Evolutionary conservation across 2,329 filamentous ascomycete species (phyloP), one percentile per base, ranked within the genome.

Genomic region (Beauveria asiatica): DNA sequence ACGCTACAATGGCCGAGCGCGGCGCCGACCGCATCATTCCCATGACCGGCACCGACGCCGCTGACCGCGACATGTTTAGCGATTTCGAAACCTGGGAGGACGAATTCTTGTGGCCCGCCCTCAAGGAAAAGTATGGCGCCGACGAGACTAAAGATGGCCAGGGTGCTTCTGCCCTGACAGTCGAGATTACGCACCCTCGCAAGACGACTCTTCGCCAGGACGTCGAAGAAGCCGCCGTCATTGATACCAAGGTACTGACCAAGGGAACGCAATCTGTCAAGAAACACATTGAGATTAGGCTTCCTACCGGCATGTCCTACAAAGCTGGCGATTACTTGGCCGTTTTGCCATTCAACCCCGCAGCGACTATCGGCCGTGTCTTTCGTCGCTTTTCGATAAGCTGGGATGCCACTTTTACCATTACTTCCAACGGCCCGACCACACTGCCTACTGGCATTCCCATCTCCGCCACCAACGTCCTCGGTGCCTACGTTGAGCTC

Each of bases 321-420:
- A 79, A 81, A 44, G 82, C 86, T 2, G 90, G 89, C 16, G 89
- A 93, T 68, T 93, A 94, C 69, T 79, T 93, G 0, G 86, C 87
- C 0, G 77, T 92, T 2, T 75, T 92, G 1, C 89, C 89, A 0
- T 73, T 89, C 33, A 93, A 93, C 69, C 83, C 84, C 1, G 78
- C 78, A 50, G 73, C 79, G 33, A 83, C 77, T 10, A 81, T 92
- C 3, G 77, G 79, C 5, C 79, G 87, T 9, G 87, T 83, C 0
- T 83, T 91, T 73, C 76, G 80, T 19, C 77, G 80, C 21, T 92
- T 92, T 69, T 75, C 80, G 1, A 73, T 93, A 0, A 80, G 86
- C 0, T 88, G 85, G 83, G 88, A 92, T 69, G 81, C 85, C 2
- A 79, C 83, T 62, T 73, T 90, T 48, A 84, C 80, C 9, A 84